Base-by-base conservation (phyloP, 306 rosid species). In the Vachellia collinsii region DNA sequence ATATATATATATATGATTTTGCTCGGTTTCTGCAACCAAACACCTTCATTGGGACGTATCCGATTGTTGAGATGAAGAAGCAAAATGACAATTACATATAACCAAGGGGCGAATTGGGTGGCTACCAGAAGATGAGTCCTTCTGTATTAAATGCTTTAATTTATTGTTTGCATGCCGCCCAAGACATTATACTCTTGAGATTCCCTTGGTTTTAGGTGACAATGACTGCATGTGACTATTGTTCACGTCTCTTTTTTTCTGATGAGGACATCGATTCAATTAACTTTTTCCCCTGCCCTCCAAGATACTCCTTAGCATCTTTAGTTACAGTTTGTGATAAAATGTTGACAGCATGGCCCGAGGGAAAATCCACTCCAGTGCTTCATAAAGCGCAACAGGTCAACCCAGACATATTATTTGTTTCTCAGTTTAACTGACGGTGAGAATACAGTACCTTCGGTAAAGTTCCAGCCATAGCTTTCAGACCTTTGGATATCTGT, bases 301-400 rank as follows among this genome's bases (percentile, higher is more conserved):
- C 11, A 12, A n/a, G 72, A 56, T 76, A 29, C 34, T 29, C 34
- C 9, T 42, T 34, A 78, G 79, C 51, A 3, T 74, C 23, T 36
- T 14, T 2, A 3, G 42, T 38, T 38, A 6, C 7, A 37, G 17
- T 65, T 6, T 65, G 23, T 19, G 70, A 51, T 82, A 68, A 39
- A 37, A 1, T 81, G 79, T 70, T 87, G 67, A 87, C 97, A 95
- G 99, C 99, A 98, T 78, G 98, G 98, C 39, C 88, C 97, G 23
- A 95, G 96, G 91, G 96, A 90, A 76, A 68, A 76, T 78, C 97
- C 90, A 65, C 79, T 90, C 8, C 91, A 85, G 38, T 95, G 99
- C 89, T 95, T 88, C 85, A 95, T 95, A 83, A 95, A 87, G 85
- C 92, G 99, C 75, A 88, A 89, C 84, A 93, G 98, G 46, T 86